Conservation (phyloP, 768 basidiomycete genomes). For the Trametes cinnabarina region DNA sequence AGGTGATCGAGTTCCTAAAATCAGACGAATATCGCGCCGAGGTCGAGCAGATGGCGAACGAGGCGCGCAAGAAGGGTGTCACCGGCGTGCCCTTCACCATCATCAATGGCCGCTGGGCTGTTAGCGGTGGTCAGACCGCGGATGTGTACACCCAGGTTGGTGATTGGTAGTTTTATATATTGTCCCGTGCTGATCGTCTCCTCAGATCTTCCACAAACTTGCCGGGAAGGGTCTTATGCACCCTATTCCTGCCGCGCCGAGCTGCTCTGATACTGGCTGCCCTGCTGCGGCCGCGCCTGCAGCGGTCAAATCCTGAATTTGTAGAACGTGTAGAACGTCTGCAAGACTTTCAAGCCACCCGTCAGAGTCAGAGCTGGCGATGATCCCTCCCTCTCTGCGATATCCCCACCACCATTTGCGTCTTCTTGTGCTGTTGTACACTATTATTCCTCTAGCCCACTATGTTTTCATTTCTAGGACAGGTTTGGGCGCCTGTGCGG, state of each 20-base stretch:
- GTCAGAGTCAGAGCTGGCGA: not conserved
- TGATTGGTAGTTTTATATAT: not conserved
- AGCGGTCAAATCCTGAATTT: constrained; percentile 7
- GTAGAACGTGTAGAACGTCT: not conserved
- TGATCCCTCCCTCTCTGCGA: not conserved
- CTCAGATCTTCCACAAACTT: constrained; percentile 50
- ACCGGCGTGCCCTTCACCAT: constrained; percentile 79
- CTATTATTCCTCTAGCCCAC: constrained; percentile 10
- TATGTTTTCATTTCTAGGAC: not conserved
- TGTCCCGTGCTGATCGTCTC: constrained; percentile 4
- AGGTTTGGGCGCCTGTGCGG: not conserved
- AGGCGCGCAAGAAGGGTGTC: constrained; percentile 64
- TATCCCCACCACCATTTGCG: constrained; percentile 6
- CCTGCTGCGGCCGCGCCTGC: constrained; percentile 1
- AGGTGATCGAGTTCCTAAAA: constrained; percentile 65
- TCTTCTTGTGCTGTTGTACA: constrained; percentile 9
- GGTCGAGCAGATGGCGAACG: constrained; percentile 58
- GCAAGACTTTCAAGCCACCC: not conserved
- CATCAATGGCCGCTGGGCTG: constrained; percentile 75
- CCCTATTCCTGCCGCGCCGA: constrained; percentile 14
- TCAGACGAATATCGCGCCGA: constrained; percentile 65
- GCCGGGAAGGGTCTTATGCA: constrained; percentile 29
- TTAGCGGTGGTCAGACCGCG: constrained; percentile 69
- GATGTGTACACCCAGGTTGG: constrained; percentile 69
- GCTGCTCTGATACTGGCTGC: constrained; percentile 7